Evolutionary conservation across 768 basidiomycete species (phyloP).

Genomic region (Agaricus blazei): DNA sequence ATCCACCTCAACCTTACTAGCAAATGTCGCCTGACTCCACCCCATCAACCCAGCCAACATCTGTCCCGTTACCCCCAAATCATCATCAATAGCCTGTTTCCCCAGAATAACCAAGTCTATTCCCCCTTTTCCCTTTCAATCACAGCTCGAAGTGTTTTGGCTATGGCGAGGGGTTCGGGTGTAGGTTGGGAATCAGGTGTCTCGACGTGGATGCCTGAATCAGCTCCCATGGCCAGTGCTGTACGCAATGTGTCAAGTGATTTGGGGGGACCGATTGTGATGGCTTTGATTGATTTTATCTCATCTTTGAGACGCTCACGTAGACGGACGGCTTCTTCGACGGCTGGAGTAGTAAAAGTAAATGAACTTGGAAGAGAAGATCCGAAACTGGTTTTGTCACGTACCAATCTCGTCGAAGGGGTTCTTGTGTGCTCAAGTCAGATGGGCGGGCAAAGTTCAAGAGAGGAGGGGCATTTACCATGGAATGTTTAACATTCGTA

Average conservation of each 20-base stretch:
- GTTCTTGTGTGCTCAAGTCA: slow-evolving; percentile 49
- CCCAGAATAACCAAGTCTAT: slow-evolving; percentile 92
- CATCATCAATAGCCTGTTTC: slow-evolving; percentile 98
- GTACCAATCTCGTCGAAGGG: slow-evolving; percentile 98
- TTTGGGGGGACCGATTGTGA: slow-evolving; percentile 94
- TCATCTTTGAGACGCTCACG: slow-evolving; percentile 75
- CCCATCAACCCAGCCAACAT: slow-evolving; percentile 92
- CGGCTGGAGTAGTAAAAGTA: slow-evolving; percentile 45
- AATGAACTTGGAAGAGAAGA: neutral
- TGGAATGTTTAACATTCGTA: slow-evolving; percentile 96
- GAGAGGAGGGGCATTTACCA: slow-evolving; percentile 53
- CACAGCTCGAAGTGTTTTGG: slow-evolving; percentile 75
- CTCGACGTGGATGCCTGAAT: slow-evolving; percentile 88
- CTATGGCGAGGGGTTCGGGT: slow-evolving; percentile 89
- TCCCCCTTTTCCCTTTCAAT: slow-evolving; percentile 57
- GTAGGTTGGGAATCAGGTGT: slow-evolving; percentile 64
- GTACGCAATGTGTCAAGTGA: slow-evolving; percentile 87
- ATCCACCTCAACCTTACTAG: slow-evolving; percentile 79
- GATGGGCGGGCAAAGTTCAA: neutral
- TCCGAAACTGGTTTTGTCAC: slow-evolving; percentile 6
- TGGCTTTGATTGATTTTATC: slow-evolving; percentile 83
- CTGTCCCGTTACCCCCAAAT: slow-evolving; percentile 92
- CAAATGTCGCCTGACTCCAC: slow-evolving; percentile 95
- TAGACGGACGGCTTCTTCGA: slow-evolving; percentile 96
- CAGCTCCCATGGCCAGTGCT: slow-evolving; percentile 97